These are phyloP conservation scores for Xylaria sp. DNA, from an alignment of 2,329 filamentous ascomycete species.

Conservation along the genomic window DNA sequence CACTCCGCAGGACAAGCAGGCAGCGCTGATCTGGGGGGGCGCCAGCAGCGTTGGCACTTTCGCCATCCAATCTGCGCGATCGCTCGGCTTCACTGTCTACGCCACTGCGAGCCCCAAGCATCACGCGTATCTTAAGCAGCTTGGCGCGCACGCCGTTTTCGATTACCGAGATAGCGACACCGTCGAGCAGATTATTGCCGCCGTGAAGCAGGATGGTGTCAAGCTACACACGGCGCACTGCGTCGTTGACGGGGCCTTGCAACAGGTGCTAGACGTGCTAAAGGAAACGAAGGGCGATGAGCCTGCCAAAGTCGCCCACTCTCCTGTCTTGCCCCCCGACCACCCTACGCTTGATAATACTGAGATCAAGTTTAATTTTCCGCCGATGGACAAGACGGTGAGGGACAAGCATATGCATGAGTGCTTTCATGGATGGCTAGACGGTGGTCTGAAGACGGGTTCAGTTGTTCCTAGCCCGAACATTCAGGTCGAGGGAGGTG, in stretches of 20 bases:
- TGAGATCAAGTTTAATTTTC: not conserved
- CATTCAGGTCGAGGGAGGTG: not conserved
- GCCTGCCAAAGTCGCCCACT: not conserved
- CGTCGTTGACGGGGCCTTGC: not conserved
- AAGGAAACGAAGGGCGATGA: not conserved
- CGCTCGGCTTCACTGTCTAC: conserved; percentile 10
- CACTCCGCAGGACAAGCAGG: conserved; percentile 3
- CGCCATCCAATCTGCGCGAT: conserved; percentile 12
- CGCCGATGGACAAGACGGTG: not conserved
- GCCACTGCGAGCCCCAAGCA: conserved; percentile 2
- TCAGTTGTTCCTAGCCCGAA: not conserved
- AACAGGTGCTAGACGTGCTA: not conserved
- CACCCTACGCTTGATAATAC: conserved; percentile 1
- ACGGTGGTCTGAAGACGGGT: not conserved
- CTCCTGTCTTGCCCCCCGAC: not conserved
- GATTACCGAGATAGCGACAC: not conserved
- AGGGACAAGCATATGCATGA: not conserved
- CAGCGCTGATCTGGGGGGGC: conserved; percentile 10
- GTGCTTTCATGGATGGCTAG: not conserved
- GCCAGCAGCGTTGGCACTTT: conserved; percentile 11
- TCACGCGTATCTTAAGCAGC: not conserved
- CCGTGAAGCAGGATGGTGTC: not conserved
- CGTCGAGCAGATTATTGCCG: not conserved
- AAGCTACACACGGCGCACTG: not conserved
- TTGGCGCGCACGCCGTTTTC: not conserved